These are phyloP conservation scores for Aspergillus novoparasiticus DNA, from an alignment of 2,329 filamentous ascomycete genomes.

Conservation along the genomic window DNA sequence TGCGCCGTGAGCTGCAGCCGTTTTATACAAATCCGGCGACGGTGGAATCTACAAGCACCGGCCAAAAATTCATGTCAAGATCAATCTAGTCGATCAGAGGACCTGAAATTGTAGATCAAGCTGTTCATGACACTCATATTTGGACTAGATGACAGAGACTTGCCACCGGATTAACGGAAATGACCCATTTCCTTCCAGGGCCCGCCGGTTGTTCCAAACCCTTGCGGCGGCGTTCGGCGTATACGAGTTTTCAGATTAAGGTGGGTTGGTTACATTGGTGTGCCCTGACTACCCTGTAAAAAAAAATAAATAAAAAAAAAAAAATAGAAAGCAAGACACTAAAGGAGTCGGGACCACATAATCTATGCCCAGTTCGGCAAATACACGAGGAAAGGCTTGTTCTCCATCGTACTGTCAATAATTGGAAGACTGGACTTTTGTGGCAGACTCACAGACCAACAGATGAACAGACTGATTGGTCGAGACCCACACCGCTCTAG, in stretches of 20 bases:
- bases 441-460: not conserved
- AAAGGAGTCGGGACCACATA: not conserved
- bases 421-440: not conserved
- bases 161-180: not conserved
- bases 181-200: not conserved
- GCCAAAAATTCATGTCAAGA: not conserved
- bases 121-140: not conserved
- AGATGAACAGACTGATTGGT: not conserved
- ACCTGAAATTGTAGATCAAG: not conserved
- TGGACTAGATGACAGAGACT: not conserved
- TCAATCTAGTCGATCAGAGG: not conserved
- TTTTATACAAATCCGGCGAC: not conserved
- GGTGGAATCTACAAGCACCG: not conserved
- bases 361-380: not conserved
- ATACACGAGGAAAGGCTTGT: not conserved
- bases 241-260: not conserved
- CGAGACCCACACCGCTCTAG: not conserved
- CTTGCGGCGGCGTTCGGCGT: not conserved
- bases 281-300: too few relatives aligned
- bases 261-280: too few relatives aligned
- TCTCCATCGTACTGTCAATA: not conserved
- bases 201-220: not conserved
- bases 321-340: not conserved
- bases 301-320: too few relatives aligned
- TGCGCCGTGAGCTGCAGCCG: not conserved